These are phyloP conservation scores for Polytolypa hystricis DNA, from an alignment of 2,329 filamentous ascomycete species.

Conservation along the genomic window DNA sequence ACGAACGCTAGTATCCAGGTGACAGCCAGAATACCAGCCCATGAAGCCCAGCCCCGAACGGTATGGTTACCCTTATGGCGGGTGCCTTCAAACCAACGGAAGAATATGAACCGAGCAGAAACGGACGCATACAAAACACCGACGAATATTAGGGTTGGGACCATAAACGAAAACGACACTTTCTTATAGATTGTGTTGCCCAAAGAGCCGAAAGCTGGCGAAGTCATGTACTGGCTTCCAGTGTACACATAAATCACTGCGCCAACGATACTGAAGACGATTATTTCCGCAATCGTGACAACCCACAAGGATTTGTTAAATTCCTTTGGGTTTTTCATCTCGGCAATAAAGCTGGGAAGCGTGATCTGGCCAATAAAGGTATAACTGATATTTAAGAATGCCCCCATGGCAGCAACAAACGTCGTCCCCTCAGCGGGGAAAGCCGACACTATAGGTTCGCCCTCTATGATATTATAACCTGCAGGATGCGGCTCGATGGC, in stretches of 20 bases:
- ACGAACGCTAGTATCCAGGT: constrained; percentile 87
- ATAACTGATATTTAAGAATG: constrained; percentile 91
- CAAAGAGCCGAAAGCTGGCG: constrained; percentile 78
- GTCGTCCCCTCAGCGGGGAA: constrained; percentile 60
- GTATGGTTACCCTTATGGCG: constrained; percentile 74
- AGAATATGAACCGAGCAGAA: constrained; percentile 82
- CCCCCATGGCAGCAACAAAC: constrained; percentile 72
- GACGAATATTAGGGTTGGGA: constrained; percentile 85
- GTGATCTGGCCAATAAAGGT: constrained; percentile 96
- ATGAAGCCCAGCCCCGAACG: constrained; percentile 65
- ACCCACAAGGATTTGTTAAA: constrained; percentile 90
- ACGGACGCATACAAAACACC: constrained; percentile 86
- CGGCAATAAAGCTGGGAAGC: constrained; percentile 85
- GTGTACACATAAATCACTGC: constrained; percentile 75
- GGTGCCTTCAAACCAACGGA: constrained; percentile 71
- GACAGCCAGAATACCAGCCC: constrained; percentile 57
- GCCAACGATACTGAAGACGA: constrained; percentile 76
- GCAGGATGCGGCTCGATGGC: constrained; percentile 65
- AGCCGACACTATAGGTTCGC: constrained; percentile 57
- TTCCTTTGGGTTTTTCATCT: constrained; percentile 72
- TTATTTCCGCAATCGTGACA: constrained; percentile 76
- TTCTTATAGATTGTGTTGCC: constrained; percentile 68
- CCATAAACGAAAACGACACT: constrained; percentile 87
- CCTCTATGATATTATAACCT: constrained; percentile 45
- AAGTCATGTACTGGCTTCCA: constrained; percentile 77